Conservation (phyloP, 305 asterid genomes). For the Fraxinus xanthoxyloides region DNA sequence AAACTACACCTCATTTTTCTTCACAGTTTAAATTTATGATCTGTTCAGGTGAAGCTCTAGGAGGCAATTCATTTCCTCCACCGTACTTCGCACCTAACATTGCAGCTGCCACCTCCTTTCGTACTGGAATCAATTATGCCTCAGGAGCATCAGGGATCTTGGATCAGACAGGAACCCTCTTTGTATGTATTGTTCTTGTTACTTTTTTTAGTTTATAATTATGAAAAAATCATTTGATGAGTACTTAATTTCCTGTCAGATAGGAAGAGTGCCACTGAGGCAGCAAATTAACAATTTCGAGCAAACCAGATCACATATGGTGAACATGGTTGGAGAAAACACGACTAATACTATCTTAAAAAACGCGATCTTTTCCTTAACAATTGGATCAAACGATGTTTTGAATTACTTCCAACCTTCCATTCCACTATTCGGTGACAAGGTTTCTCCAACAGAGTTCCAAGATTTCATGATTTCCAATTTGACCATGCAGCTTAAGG, state of each 20-base stretch:
- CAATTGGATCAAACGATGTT: constrained; percentile 56
- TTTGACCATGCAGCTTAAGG: constrained; percentile 43
- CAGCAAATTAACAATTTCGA: constrained; percentile 46
- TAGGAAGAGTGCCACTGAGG: constrained; percentile 44
- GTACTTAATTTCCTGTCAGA: constrained; percentile 24
- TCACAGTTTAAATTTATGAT: not conserved
- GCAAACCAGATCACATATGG: constrained; percentile 41
- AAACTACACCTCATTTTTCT: not conserved
- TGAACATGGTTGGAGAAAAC: constrained; percentile 39
- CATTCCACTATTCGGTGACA: constrained; percentile 23
- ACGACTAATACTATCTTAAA: constrained; percentile 31
- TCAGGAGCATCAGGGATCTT: constrained; percentile 66
- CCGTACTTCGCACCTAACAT: constrained; percentile 45
- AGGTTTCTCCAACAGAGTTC: constrained; percentile 34
- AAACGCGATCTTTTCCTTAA: constrained; percentile 44
- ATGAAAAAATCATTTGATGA: not conserved
- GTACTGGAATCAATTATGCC: constrained; percentile 51
- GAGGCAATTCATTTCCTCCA: constrained; percentile 47
- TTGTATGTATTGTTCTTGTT: constrained; percentile 25
- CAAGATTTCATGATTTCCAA: constrained; percentile 47
- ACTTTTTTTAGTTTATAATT: not conserved
- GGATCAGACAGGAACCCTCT: constrained; percentile 50
- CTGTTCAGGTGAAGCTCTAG: constrained; percentile 43
- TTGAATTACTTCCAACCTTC: constrained; percentile 47
- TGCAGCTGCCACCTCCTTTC: constrained; percentile 31